phyloP scores from a whole-genome alignment of 495 filamentous ascomycete species.

The Halenospora varia region DNA sequence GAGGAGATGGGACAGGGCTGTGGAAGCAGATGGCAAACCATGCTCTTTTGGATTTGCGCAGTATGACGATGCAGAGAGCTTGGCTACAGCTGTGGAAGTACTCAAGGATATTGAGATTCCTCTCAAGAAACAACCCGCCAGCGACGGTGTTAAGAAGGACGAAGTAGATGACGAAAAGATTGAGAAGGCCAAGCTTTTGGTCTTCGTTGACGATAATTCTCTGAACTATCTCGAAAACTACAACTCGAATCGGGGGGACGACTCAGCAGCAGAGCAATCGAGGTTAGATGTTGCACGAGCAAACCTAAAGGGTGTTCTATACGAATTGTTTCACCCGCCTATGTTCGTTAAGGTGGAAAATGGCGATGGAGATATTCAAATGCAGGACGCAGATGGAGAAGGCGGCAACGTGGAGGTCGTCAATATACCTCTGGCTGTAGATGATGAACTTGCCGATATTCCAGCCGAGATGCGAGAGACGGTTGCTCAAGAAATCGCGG shows the following conservation, averaged over 20 bases:
- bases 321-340: constrained; percentile 68
- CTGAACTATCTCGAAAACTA: constrained; percentile 78
- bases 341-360: constrained; percentile 43
- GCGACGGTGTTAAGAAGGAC: constrained; percentile 38
- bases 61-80: constrained; percentile 87
- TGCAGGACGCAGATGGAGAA: constrained; percentile 60
- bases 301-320: constrained; percentile 59
- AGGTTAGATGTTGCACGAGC: constrained; percentile 62
- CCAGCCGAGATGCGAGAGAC: constrained; percentile 96
- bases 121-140: constrained; percentile 60
- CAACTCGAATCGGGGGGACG: constrained; percentile 58
- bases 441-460: constrained; percentile 95
- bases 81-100: constrained; percentile 81
- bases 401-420: constrained; percentile 74
- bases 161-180: constrained; percentile 48
- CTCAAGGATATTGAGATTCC: constrained; percentile 85
- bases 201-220: constrained; percentile 80
- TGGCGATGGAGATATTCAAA: constrained; percentile 62
- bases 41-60: constrained; percentile 95
- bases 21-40: constrained; percentile 77
- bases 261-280: constrained; percentile 59
- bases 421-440: constrained; percentile 82
- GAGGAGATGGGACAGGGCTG: constrained; percentile 79
- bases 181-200: constrained; percentile 66
- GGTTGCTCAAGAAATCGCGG: constrained; percentile 89